Conservation (phyloP, 2,329 filamentous ascomycete genomes). For the Colletotrichum coccodes region DNA sequence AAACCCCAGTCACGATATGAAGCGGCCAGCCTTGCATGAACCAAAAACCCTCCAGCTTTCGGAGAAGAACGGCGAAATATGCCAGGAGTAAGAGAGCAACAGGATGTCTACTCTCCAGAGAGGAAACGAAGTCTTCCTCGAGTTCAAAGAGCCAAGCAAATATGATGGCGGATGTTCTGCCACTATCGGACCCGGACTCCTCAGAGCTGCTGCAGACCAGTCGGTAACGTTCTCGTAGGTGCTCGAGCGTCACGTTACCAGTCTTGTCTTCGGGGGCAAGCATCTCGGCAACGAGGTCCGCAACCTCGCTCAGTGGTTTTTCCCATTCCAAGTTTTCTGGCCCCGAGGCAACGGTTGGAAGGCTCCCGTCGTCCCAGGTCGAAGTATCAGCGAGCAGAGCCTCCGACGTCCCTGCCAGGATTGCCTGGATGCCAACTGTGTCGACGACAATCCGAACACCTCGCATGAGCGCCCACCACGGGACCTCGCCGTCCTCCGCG, state of each 20-base stretch:
- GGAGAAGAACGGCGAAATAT: conserved; percentile 31
- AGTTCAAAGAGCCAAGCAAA: conserved; percentile 30
- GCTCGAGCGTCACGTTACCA: neutral
- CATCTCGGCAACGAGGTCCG: neutral
- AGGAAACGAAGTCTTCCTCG: conserved; percentile 8
- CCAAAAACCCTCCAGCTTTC: conserved; percentile 28
- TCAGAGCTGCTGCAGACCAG: conserved; percentile 10
- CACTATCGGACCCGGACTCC: neutral
- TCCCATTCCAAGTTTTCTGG: conserved; percentile 17
- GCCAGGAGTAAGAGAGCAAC: conserved; percentile 28
- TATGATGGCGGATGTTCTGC: conserved; percentile 2
- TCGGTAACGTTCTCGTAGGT: conserved; percentile 3
- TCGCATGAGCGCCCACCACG: conserved; percentile 32
- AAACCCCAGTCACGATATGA: neutral
- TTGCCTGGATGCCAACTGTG: conserved; percentile 1
- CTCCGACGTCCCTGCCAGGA: neutral
- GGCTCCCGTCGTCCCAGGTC: neutral
- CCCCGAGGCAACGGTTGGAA: neutral
- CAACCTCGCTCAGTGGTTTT: neutral
- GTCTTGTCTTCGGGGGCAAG: neutral
- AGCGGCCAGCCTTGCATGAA: conserved; percentile 33
- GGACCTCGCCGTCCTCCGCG: conserved; percentile 28
- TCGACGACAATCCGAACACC: conserved; percentile 32
- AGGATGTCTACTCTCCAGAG: conserved; percentile 15
- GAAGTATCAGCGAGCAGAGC: conserved; percentile 26